Base-by-base conservation (phyloP, 1,284 basidiomycete genomes). In the Sanghuangporus sanghuang region DNA sequence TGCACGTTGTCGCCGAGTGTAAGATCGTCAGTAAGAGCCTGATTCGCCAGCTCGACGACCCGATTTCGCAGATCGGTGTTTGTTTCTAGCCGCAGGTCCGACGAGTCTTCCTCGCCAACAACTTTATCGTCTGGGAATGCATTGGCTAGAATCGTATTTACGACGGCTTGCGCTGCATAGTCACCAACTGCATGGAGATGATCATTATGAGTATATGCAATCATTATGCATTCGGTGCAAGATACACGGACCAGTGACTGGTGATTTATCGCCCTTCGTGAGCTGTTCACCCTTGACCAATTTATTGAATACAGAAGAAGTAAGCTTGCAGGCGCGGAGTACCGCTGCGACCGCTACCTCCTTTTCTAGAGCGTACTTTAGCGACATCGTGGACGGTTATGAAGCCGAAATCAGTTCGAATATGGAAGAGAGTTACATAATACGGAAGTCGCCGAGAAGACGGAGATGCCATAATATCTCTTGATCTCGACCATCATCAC, bases 31-130 rank as follows among this genome's bases (percentile, higher is more conserved):
- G 73, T 78, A 57, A 98, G 79, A 0, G 93, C 87, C 57, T 94
- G 90, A 71, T 94, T 96, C 6, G 95, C 93, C 36, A 99, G 86
- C 35, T 83, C 75, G 53, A 93, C 82, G 61, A 99, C 92, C 58
- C 93, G 85, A 35, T 85, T 79, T 35, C 87, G 75, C 65, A 97
- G 76, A 0, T 74, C 75, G 16, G 74, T 75, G 38, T 81, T 82
- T 7, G 78, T 76, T 16, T 82, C 82, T 2, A 72, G 72, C 9
- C 91, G 84, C 7, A 98, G 77, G 66, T 96, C 94, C 0, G 84
- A 80, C 0, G 96, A 89, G 73, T 98, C 95, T 76, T 99, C 97
- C 76, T 99, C 97, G 38, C 96, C 97, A 39, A 99, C 90, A 72
- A 99, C 94, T 16, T 84, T 84, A 76, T 98, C 96, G 0, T 82